Evolutionary conservation across 306 rosid species (phyloP).

Genomic region (Cucumis hystrix): DNA sequence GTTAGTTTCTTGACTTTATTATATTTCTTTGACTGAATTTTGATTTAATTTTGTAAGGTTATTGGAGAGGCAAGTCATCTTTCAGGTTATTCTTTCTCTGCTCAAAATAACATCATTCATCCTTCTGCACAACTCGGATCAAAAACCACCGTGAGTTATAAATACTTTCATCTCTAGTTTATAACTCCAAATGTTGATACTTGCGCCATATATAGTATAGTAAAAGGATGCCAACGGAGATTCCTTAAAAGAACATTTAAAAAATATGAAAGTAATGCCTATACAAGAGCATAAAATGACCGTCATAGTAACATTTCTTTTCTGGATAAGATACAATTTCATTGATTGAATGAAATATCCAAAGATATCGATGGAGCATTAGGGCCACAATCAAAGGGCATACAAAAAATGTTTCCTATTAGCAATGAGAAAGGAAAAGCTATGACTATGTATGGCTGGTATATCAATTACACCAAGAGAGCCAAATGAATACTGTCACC

Average conservation of each 20-base stretch:
- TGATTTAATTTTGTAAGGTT: constrained; percentile 31
- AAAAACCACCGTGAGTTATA: constrained; percentile 69
- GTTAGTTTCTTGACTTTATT: background rate
- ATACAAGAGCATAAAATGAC: background rate
- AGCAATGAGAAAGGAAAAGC: too few relatives aligned
- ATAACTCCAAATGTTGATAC: background rate
- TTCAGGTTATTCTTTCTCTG: constrained; percentile 85
- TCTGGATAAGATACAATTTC: background rate
- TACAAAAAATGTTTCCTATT: too few relatives aligned
- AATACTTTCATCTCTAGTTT: background rate
- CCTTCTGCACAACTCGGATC: constrained; percentile 82
- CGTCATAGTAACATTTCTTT: background rate
- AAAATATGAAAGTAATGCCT: background rate
- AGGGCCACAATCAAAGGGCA: too few relatives aligned
- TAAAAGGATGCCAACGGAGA: background rate
- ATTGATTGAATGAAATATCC: too few relatives aligned
- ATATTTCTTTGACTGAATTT: background rate
- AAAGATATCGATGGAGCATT: too few relatives aligned
- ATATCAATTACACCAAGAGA: too few relatives aligned
- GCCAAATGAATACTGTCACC: too few relatives aligned
- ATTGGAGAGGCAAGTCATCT: constrained; percentile 78
- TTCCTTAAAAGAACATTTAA: background rate
- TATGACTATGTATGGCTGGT: too few relatives aligned
- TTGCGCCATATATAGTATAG: background rate
- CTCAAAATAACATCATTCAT: constrained; percentile 71